These are phyloP conservation scores for Russula sp. DNA, from an alignment of 768 basidiomycete genomes.

Conservation along the genomic window DNA sequence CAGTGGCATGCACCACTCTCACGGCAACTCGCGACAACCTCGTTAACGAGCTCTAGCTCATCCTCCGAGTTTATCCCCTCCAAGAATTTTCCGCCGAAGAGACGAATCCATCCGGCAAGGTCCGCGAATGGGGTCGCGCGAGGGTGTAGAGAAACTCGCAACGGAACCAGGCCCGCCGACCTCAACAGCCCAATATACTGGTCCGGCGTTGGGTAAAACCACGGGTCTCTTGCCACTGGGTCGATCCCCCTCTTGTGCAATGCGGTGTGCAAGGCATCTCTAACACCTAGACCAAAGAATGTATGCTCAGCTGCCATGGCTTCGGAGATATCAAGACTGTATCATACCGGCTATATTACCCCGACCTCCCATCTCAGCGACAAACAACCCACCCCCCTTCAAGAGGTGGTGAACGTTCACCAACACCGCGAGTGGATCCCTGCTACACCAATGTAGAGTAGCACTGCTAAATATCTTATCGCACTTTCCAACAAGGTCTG, in stretches of 20 bases:
- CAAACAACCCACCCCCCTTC: conserved; percentile 68
- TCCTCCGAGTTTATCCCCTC: conserved; percentile 16
- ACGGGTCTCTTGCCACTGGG: conserved; percentile 64
- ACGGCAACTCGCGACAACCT: conserved; percentile 19
- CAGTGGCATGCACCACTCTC: conserved; percentile 14
- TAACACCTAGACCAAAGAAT: conserved; percentile 51
- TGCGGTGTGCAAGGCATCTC: conserved; percentile 54
- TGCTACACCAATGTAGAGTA: conserved; percentile 82
- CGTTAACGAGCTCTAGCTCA: conserved; percentile 14
- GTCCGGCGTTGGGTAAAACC: conserved; percentile 76
- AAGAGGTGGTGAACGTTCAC: conserved; percentile 56
- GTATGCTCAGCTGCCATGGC: not conserved
- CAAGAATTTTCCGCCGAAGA: conserved; percentile 22
- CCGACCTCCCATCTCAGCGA: conserved; percentile 75
- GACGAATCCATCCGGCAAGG: conserved; percentile 24
- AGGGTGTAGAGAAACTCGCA: conserved; percentile 15
- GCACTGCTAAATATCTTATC: conserved; percentile 83
- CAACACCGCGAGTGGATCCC: conserved; percentile 63
- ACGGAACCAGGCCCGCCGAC: conserved; percentile 13
- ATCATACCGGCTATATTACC: conserved; percentile 63
- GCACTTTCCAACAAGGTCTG: conserved; percentile 43
- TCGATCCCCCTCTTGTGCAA: conserved; percentile 54
- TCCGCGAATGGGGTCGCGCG: conserved; percentile 21
- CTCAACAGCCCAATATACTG: conserved; percentile 45
- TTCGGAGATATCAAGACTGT: conserved; percentile 9